Conservation (phyloP, 257 asterid genomes). For the Linaria vulgaris region DNA sequence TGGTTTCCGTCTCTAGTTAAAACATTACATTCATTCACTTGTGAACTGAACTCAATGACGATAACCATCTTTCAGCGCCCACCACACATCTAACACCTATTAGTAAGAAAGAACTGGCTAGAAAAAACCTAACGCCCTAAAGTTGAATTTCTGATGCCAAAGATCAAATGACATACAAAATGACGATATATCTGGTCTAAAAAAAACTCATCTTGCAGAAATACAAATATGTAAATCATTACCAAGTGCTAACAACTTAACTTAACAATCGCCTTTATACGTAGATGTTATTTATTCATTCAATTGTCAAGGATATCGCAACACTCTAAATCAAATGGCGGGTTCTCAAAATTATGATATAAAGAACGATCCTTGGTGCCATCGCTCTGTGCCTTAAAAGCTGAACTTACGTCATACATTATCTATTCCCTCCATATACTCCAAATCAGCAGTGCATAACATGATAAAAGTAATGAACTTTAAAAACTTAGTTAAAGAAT, state of each 20-base stretch:
- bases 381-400: too few relatives aligned
- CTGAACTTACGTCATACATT: slow-evolving; percentile 9
- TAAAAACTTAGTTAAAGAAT: not conserved
- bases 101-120: not conserved
- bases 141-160: not conserved
- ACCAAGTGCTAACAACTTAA: slow-evolving; percentile 20
- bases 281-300: too few relatives aligned
- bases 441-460: not conserved
- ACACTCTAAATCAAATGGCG: too few relatives aligned
- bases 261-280: too few relatives aligned
- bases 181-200: slow-evolving; percentile 15
- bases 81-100: not conserved
- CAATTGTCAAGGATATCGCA: not conserved
- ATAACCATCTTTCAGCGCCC: slow-evolving; percentile 14
- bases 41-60: not conserved
- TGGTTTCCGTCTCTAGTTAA: not conserved
- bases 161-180: slow-evolving; percentile 5
- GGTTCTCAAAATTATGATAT: not conserved
- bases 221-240: not conserved
- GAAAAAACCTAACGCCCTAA: not conserved
- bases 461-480: not conserved
- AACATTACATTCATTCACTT: not conserved
- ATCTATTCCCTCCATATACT: not conserved
- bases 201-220: slow-evolving; percentile 3
- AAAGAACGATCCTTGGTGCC: slow-evolving; percentile 18